These are phyloP conservation scores for Ramalina intermedia DNA, from an alignment of 495 filamentous ascomycete genomes.

Conservation along the genomic window DNA sequence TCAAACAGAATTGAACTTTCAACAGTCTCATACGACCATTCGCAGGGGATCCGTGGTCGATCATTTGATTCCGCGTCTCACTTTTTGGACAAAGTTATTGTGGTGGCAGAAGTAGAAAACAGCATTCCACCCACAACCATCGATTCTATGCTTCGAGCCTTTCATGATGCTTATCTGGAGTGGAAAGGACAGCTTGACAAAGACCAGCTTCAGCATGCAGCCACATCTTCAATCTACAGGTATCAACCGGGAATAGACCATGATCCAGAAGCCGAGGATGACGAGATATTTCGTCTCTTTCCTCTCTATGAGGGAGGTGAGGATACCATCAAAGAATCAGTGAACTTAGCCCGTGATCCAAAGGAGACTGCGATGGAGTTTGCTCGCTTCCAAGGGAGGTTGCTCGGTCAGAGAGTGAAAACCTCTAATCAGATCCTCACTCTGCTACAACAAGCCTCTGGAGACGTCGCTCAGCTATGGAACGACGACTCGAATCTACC, in stretches of 20 bases:
- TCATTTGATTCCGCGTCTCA: neutral
- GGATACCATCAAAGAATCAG: constrained; percentile 19
- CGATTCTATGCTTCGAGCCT: constrained; percentile 26
- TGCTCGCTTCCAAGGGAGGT: constrained; percentile 36
- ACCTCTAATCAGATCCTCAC: constrained; percentile 1
- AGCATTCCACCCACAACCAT: neutral
- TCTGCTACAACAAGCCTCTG: constrained; percentile 5
- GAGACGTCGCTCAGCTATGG: constrained; percentile 5
- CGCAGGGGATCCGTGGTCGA: neutral
- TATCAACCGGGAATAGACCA: constrained; percentile 64
- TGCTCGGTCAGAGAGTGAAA: constrained; percentile 26
- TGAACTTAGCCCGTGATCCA: constrained; percentile 18
- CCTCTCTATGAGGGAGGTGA: constrained; percentile 50
- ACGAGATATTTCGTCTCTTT: constrained; percentile 67
- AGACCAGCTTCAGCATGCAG: constrained; percentile 57
- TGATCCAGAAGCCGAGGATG: constrained; percentile 58
- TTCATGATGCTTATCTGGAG: constrained; percentile 54
- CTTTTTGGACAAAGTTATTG: neutral
- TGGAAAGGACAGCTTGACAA: constrained; percentile 63
- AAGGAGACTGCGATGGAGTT: constrained; percentile 34
- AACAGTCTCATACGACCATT: neutral
- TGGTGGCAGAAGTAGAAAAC: neutral
- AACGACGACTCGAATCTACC: constrained; percentile 1
- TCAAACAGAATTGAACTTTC: neutral
- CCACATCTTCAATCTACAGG: constrained; percentile 61